phyloP scores from a whole-genome alignment of 2,329 filamentous ascomycete genomes.

The Didymella exigua region DNA sequence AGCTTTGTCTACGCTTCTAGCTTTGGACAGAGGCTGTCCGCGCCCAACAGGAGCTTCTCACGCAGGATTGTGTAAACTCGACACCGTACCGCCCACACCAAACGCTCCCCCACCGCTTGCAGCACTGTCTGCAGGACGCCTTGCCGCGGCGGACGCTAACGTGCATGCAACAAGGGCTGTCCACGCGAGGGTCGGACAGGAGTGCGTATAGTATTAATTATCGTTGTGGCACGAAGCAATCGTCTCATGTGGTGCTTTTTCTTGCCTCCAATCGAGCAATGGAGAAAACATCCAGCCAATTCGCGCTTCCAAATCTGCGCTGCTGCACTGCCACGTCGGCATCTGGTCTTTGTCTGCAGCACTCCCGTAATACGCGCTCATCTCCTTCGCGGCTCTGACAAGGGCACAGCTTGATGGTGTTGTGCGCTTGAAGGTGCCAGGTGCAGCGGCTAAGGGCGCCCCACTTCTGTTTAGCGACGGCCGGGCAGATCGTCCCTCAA shows the following conservation, averaged over 20 bases:
- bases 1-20: not conserved
- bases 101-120: conserved; percentile 7
- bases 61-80: conserved; percentile 5
- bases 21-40: not conserved
- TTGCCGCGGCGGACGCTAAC: conserved; percentile 25
- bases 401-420: conserved; percentile 8
- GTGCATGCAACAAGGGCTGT: conserved; percentile 1
- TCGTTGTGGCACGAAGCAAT: conserved; percentile 20
- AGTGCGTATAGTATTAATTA: conserved; percentile 22
- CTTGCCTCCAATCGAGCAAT: conserved; percentile 7
- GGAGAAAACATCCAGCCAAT: not conserved
- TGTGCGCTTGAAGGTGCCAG: conserved; percentile 13
- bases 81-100: conserved; percentile 1
- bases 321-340: conserved; percentile 25
- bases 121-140: conserved; percentile 22
- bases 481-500: conserved; percentile 19
- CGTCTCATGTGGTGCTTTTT: conserved; percentile 6
- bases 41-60: conserved; percentile 1
- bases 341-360: conserved; percentile 9
- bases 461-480: conserved; percentile 2
- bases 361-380: conserved; percentile 25
- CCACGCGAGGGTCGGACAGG: conserved; percentile 7
- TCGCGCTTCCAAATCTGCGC: not conserved
- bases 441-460: conserved; percentile 15
- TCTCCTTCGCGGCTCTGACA: conserved; percentile 20